Evolutionary conservation across 306 rosid species (phyloP).

Genomic region (Fragaria nilgerrensis): DNA sequence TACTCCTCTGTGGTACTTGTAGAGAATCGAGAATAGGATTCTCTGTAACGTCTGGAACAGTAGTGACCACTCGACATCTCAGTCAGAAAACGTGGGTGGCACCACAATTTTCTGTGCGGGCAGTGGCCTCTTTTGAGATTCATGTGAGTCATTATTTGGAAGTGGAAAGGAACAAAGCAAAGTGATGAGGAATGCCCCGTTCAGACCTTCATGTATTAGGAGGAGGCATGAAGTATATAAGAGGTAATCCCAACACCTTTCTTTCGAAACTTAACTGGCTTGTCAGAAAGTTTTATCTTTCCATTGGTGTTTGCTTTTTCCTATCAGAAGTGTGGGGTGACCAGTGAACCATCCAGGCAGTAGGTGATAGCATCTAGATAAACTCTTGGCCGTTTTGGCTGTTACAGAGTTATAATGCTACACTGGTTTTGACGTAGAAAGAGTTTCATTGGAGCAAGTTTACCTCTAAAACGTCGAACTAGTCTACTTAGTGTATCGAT

Average conservation of each 20-base stretch:
- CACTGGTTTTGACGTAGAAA: too few species aligned
- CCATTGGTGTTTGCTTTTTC: not conserved
- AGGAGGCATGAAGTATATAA: not conserved
- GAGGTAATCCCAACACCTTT: not conserved
- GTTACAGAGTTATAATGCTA: too few species aligned
- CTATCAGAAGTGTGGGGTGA: not conserved
- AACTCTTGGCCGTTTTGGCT: not conserved
- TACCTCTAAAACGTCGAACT: too few species aligned
- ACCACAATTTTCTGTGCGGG: not conserved
- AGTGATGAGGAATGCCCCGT: not conserved
- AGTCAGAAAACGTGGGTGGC: slow-evolving; percentile 7
- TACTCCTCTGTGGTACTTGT: not conserved
- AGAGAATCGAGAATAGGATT: not conserved
- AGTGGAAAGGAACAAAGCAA: not conserved
- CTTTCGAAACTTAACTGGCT: not conserved
- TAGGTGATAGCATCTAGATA: not conserved
- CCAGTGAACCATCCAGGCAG: not conserved
- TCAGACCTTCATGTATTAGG: not conserved
- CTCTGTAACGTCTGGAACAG: not conserved
- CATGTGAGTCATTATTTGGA: slow-evolving; percentile 1
- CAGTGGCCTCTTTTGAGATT: not conserved
- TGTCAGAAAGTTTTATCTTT: not conserved
- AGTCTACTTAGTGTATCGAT: too few species aligned
- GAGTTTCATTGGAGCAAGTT: too few species aligned
- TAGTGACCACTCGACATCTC: slow-evolving; percentile 1